These are phyloP conservation scores for Pulveroboletus frians DNA, from an alignment of 768 basidiomycete genomes.

Conservation along the genomic window DNA sequence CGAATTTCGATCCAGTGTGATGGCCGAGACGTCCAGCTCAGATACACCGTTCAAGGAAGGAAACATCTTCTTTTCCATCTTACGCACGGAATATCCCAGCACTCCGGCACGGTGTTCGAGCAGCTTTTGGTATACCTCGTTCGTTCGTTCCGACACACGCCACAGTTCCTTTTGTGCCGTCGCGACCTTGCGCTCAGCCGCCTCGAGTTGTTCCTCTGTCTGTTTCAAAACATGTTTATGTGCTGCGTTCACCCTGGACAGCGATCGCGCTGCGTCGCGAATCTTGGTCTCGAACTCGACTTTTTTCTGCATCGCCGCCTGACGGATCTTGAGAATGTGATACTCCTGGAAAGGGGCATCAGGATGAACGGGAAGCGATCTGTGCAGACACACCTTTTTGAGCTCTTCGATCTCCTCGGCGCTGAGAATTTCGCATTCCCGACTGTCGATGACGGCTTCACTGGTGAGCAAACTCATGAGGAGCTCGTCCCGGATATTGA, in stretches of 20 bases:
- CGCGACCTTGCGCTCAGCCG: constrained; percentile 70
- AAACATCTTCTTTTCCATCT: constrained; percentile 54
- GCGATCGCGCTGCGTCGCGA: constrained; percentile 76
- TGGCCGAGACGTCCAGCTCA: constrained; percentile 42
- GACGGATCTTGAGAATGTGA: constrained; percentile 58
- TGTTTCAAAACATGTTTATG: constrained; percentile 59
- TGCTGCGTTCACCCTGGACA: constrained; percentile 58
- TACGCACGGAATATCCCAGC: constrained; percentile 64
- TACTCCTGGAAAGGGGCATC: constrained; percentile 53
- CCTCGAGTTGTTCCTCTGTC: constrained; percentile 64
- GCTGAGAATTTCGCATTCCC: constrained; percentile 70
- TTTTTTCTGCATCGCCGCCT: constrained; percentile 65
- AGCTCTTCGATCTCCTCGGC: constrained; percentile 67
- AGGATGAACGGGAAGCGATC: constrained; percentile 19
- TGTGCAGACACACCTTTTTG: constrained; percentile 48
- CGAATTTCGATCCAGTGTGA: constrained; percentile 47
- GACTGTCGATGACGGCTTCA: constrained; percentile 91
- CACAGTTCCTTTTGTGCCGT: constrained; percentile 65
- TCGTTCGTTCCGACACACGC: constrained; percentile 58
- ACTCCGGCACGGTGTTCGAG: constrained; percentile 83
- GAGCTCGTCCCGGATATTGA: constrained; percentile 74
- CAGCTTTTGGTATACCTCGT: constrained; percentile 57
- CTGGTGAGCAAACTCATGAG: constrained; percentile 87
- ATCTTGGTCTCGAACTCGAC: constrained; percentile 81
- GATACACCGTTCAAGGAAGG: constrained; percentile 24